Evolutionary conservation across 2,329 filamentous ascomycete genomes (phyloP).

Genomic region (Pseudomassariella vexata): DNA sequence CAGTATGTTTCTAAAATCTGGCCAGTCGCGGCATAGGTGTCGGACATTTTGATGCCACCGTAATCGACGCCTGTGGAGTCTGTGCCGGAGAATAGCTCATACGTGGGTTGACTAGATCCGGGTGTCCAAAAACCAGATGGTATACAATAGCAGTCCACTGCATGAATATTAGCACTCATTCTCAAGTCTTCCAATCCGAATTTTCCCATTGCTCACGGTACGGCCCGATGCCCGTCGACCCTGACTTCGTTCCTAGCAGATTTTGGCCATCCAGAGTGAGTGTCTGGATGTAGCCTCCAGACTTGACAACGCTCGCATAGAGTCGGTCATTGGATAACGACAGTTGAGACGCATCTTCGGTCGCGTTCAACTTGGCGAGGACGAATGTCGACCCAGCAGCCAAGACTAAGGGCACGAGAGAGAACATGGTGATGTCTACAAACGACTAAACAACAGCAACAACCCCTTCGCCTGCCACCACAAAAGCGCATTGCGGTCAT

Average conservation of each 20-base stretch:
- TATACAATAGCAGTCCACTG: conserved; percentile 60
- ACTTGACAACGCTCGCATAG: conserved; percentile 29
- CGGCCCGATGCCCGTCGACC: conserved; percentile 41
- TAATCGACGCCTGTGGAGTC: conserved; percentile 46
- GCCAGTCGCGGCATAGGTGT: conserved; percentile 51
- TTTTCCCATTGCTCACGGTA: no score
- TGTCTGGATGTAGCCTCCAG: conserved; percentile 28
- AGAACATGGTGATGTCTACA: no score
- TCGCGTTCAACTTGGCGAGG: conserved; percentile 21
- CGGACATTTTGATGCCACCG: conserved; percentile 53
- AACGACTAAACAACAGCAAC: no score
- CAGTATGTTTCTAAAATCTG: conserved; percentile 59
- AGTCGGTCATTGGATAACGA: conserved; percentile 32
- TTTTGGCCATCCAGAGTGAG: conserved; percentile 35
- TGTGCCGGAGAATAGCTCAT: conserved; percentile 43
- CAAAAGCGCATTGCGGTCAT: no score
- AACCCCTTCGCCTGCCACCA: no score
- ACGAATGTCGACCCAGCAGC: neutral
- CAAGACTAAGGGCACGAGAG: no score
- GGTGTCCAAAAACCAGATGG: conserved; percentile 55
- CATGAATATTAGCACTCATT: no score
- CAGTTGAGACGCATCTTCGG: conserved; percentile 25
- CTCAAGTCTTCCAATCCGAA: no score
- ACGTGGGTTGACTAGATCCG: conserved; percentile 40
- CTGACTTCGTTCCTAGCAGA: conserved; percentile 41